Evolutionary conservation across 2,329 filamentous ascomycete species (phyloP).

Genomic region (Colletotrichum endophyticum): DNA sequence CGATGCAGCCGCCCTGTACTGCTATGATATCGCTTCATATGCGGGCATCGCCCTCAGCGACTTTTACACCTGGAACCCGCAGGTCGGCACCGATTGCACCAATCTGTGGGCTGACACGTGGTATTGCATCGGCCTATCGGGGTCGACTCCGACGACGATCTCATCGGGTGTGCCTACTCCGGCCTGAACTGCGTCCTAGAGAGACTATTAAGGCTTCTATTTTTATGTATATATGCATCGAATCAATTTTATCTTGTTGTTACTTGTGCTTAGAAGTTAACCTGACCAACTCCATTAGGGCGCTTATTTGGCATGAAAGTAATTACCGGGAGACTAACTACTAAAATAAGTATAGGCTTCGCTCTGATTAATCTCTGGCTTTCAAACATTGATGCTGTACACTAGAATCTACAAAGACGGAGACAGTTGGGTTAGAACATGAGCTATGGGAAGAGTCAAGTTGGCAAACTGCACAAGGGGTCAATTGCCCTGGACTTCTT

Average conservation of each 20-base stretch:
- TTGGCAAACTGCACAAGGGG: neutral
- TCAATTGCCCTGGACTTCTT: neutral
- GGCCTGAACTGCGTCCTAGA: neutral
- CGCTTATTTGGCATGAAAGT: neutral
- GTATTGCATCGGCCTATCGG: neutral
- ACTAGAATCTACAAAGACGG: neutral
- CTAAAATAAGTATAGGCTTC: neutral
- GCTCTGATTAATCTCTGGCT: neutral
- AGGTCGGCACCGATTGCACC: neutral
- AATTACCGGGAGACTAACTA: neutral
- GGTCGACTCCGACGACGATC: neutral
- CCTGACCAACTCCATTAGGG: neutral
- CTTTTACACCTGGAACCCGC: slow-evolving; percentile 7
- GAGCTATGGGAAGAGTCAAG: neutral
- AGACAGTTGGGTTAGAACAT: neutral
- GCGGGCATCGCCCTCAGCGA: slow-evolving; percentile 11
- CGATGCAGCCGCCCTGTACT: neutral
- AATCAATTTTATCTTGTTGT: neutral
- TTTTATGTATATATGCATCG: neutral
- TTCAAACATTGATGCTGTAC: neutral
- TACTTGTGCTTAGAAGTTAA: neutral
- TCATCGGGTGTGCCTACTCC: neutral
- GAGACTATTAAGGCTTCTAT: neutral
- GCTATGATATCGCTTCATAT: neutral
- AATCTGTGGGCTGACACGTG: neutral